Evolutionary conservation across 176 grass and related monocot species (phyloP).

Genomic region (Ampelocalamus luodianensis): DNA sequence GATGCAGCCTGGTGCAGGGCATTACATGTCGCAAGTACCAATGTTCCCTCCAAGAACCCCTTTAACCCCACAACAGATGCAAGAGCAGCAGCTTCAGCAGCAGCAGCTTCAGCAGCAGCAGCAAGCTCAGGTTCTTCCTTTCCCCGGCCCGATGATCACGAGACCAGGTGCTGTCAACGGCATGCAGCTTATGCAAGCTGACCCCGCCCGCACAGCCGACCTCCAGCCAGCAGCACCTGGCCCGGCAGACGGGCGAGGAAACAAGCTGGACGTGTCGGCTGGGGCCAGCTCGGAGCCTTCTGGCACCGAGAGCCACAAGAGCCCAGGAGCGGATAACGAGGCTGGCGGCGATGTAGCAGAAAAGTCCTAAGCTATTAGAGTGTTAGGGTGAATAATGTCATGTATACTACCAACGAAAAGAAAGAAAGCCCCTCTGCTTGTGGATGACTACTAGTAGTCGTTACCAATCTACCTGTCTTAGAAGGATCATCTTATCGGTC

Average conservation of each 20-base stretch:
- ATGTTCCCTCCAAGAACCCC: conserved; percentile 84
- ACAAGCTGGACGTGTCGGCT: conserved; percentile 51
- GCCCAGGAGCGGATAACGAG: conserved; percentile 50
- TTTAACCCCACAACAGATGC: conserved; percentile 77
- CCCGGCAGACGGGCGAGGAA: conserved; percentile 41
- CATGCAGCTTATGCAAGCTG: conserved; percentile 66
- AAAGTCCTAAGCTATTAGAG: conserved; percentile 39
- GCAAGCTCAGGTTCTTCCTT: conserved; percentile 64
- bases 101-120: conserved; percentile 88
- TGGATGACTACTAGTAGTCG: conserved; percentile 38
- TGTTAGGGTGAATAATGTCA: conserved; percentile 50
- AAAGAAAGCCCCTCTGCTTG: conserved; percentile 21
- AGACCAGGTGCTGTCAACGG: conserved; percentile 70
- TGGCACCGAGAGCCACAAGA: conserved; percentile 64
- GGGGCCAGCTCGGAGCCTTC: conserved; percentile 48
- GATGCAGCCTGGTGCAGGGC: conserved; percentile 63
- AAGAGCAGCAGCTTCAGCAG: conserved; percentile 76
- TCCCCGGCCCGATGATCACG: conserved; percentile 72
- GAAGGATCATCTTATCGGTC: conserved; percentile 24
- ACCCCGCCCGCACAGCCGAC: conserved; percentile 49
- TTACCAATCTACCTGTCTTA: conserved; percentile 35
- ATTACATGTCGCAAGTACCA: conserved; percentile 74
- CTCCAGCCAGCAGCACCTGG: conserved; percentile 37
- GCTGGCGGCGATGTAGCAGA: conserved; percentile 40
- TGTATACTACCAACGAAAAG: conserved; percentile 54